A percentile compares a stretch with the other conserved stretches of the same genome.
Evolutionary conservation across 164 flowering plant species (phyloP).

Genomic region (Dillenia turbinata): DNA sequence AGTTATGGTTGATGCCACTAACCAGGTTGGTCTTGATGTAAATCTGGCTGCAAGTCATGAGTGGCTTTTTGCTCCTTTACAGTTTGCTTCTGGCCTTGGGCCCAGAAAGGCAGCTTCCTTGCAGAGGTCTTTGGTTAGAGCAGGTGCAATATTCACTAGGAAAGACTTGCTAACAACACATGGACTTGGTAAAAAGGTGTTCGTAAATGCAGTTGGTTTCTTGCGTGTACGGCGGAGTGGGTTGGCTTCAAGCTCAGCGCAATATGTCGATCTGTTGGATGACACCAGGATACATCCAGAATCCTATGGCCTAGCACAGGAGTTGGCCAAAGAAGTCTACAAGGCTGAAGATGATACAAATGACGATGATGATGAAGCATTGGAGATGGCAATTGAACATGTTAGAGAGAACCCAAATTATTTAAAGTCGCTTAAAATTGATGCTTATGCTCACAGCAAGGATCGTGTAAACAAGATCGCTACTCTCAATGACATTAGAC

Average conservation of each 20-base stretch:
- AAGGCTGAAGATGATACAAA: slow-evolving; percentile 46
- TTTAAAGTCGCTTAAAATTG: slow-evolving; percentile 44
- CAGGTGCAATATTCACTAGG: slow-evolving; percentile 66
- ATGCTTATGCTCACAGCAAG: slow-evolving; percentile 41
- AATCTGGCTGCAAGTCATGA: slow-evolving; percentile 91
- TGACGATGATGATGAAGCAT: slow-evolving; percentile 72
- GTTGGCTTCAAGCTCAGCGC: slow-evolving; percentile 68
- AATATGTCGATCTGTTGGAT: slow-evolving; percentile 80
- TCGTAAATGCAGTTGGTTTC: slow-evolving; percentile 87
- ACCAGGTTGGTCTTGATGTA: slow-evolving; percentile 91
- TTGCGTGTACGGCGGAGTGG: slow-evolving; percentile 90
- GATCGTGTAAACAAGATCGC: slow-evolving; percentile 45
- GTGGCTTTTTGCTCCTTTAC: slow-evolving; percentile 91
- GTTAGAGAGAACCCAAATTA: slow-evolving; percentile 65
- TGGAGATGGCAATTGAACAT: slow-evolving; percentile 90
- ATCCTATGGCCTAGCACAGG: slow-evolving; percentile 83
- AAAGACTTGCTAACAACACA: slow-evolving; percentile 66
- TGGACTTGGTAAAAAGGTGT: slow-evolving; percentile 81
- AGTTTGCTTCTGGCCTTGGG: slow-evolving; percentile 91
- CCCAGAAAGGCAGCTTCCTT: slow-evolving; percentile 91
- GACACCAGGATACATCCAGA: slow-evolving; percentile 98
- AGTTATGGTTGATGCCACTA: slow-evolving; percentile 90
- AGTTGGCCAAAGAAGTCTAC: slow-evolving; percentile 78
- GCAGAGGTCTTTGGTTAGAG: slow-evolving; percentile 74
- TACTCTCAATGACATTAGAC: slow-evolving; percentile 58